Percentiles rank a stretch among this genome's conserved stretches.
These are phyloP conservation scores for Xanthoconium purpureum DNA, from an alignment of 768 basidiomycete species.

Conservation along the genomic window DNA sequence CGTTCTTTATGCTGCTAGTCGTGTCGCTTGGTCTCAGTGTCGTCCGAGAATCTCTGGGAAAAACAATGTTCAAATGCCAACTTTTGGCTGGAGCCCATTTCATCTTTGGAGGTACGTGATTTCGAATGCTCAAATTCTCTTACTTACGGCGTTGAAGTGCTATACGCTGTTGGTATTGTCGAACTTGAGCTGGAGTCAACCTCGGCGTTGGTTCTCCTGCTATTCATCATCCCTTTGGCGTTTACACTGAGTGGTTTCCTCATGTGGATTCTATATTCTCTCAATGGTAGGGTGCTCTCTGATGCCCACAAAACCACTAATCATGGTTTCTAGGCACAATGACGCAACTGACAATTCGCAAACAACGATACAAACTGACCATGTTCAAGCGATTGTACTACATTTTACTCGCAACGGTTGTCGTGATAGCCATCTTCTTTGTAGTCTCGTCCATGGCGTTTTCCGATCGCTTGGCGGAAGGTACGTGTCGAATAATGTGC, in stretches of 20 bases:
- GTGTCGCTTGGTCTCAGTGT: constrained; percentile 92
- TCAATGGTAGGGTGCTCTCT: constrained; percentile 62
- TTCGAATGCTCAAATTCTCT: neutral
- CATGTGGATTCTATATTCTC: constrained; percentile 90
- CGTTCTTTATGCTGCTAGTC: constrained; percentile 92
- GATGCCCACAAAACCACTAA: neutral
- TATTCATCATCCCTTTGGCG: constrained; percentile 92
- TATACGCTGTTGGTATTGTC: constrained; percentile 94
- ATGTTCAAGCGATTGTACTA: constrained; percentile 90
- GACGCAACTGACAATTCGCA: constrained; percentile 76
- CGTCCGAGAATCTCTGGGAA: constrained; percentile 83
- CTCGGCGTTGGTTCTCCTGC: constrained; percentile 74
- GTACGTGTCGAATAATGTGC: constrained; percentile 37
- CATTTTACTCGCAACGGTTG: constrained; percentile 77
- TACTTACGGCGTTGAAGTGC: constrained; percentile 44
- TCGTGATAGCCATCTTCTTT: constrained; percentile 86
- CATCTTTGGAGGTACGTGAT: constrained; percentile 80
- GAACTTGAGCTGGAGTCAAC: constrained; percentile 90
- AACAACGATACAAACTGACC: constrained; percentile 78
- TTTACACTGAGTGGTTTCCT: constrained; percentile 95
- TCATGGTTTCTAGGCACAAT: constrained; percentile 66
- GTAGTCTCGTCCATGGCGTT: constrained; percentile 89
- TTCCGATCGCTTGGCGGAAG: constrained; percentile 88
- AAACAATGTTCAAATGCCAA: constrained; percentile 81
- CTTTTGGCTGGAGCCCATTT: constrained; percentile 83